phyloP scores from a whole-genome alignment of 148 eudicot genomes.

The Fagopyrum esculentum region DNA sequence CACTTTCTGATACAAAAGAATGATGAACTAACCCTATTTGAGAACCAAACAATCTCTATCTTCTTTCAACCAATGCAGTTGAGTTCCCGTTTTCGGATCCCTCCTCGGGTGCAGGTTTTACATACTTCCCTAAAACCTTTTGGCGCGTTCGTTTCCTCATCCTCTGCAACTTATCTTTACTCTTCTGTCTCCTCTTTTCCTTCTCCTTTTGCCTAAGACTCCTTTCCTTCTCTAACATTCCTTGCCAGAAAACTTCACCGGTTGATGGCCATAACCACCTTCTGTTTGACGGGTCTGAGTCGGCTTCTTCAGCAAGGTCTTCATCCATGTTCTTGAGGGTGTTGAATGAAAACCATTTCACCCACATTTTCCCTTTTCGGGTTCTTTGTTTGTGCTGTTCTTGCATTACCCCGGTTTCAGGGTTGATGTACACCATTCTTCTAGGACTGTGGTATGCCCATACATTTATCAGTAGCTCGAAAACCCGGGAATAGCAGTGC shows the following conservation, averaged over 20 bases:
- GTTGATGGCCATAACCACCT: constrained; percentile 92
- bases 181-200: constrained; percentile 48
- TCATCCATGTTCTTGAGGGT: constrained; percentile 87
- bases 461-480: constrained; percentile 87
- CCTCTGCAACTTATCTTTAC: constrained; percentile 50
- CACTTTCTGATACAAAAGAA: constrained; percentile 28
- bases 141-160: constrained; percentile 46
- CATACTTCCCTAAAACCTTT: constrained; percentile 59
- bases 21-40: constrained; percentile 18
- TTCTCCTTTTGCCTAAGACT: constrained; percentile 34
- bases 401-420: constrained; percentile 61
- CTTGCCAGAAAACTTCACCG: constrained; percentile 85
- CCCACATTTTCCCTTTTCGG: constrained; percentile 77
- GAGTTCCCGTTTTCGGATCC: constrained; percentile 16
- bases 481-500: constrained; percentile 84
- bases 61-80: neutral
- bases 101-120: constrained; percentile 52
- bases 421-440: constrained; percentile 71
- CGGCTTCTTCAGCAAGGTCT: constrained; percentile 87
- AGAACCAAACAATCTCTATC: constrained; percentile 5
- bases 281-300: constrained; percentile 42
- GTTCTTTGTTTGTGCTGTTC: constrained; percentile 58
- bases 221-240: constrained; percentile 62
- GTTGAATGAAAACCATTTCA: constrained; percentile 63
- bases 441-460: constrained; percentile 94